Evolutionary conservation across 2,329 filamentous ascomycete species (phyloP).

Genomic region (Tolypocladium cylindrosporum): DNA sequence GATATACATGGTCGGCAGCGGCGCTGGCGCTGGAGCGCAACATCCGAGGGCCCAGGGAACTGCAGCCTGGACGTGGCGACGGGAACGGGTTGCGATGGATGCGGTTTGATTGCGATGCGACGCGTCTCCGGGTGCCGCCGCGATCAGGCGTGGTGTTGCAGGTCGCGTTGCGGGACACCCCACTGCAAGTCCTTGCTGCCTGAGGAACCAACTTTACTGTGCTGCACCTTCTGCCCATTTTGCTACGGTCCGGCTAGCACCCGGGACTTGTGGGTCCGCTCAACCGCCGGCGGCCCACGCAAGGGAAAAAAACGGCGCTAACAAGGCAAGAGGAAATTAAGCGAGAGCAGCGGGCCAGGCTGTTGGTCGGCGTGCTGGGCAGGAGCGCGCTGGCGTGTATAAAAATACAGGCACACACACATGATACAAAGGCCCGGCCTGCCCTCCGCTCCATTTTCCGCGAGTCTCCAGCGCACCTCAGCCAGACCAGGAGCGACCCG

Average conservation of each 20-base stretch:
- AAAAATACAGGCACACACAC: slow-evolving; percentile 33
- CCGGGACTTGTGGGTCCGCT: not conserved
- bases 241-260: not conserved
- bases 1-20: slow-evolving; percentile 70
- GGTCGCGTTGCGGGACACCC: slow-evolving; percentile 13
- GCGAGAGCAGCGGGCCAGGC: slow-evolving; percentile 22
- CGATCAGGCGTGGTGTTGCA: slow-evolving; percentile 3
- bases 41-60: slow-evolving; percentile 17
- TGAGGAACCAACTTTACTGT: slow-evolving; percentile 6
- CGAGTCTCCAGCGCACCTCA: slow-evolving; percentile 4
- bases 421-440: slow-evolving; percentile 32
- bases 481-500: slow-evolving; percentile 1
- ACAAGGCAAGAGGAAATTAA: slow-evolving; percentile 25
- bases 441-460: slow-evolving; percentile 32
- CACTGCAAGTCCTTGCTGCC: slow-evolving; percentile 10
- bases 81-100: not conserved
- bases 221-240: not conserved
- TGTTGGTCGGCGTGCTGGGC: slow-evolving; percentile 18
- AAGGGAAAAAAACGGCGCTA: slow-evolving; percentile 15
- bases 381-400: slow-evolving; percentile 24
- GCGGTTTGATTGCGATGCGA: slow-evolving; percentile 8
- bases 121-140: slow-evolving; percentile 6
- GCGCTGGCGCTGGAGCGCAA: slow-evolving; percentile 27
- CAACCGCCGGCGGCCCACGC: not conserved
- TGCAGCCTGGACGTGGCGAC: slow-evolving; percentile 12